phyloP scores from a whole-genome alignment of 106 monocot genomes.

The Dioscorea zingiberensis region DNA sequence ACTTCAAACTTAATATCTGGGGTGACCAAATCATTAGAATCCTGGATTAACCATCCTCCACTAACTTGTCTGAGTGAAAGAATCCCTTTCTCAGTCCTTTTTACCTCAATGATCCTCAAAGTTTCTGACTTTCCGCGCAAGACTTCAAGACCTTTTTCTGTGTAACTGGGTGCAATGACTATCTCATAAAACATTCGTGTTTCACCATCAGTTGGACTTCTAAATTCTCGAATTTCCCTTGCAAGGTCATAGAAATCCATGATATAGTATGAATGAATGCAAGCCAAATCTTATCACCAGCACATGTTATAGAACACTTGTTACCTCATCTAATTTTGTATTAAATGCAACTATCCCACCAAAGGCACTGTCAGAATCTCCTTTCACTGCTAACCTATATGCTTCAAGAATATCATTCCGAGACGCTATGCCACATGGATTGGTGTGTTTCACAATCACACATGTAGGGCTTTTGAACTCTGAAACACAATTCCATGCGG shows the following conservation, averaged over 20 bases:
- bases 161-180: conserved; percentile 84
- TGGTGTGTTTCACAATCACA: conserved; percentile 97
- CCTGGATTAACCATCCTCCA: conserved; percentile 92
- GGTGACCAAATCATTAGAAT: conserved; percentile 75
- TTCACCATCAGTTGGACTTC: conserved; percentile 85
- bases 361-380: conserved; percentile 94
- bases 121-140: conserved; percentile 90
- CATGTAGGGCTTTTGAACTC: conserved; percentile 86
- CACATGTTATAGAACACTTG: neutral
- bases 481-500: conserved; percentile 99
- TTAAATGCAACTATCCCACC: conserved; percentile 99
- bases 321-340: conserved; percentile 78
- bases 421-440: conserved; percentile 76
- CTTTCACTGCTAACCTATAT: conserved; percentile 88
- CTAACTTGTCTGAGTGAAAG: conserved; percentile 83
- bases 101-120: conserved; percentile 88
- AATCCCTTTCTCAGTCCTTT: conserved; percentile 68
- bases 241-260: conserved; percentile 66
- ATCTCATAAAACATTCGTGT: conserved; percentile 98
- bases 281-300: neutral
- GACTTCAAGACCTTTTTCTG: conserved; percentile 83
- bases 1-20: conserved; percentile 65
- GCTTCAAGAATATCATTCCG: conserved; percentile 80
- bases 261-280: neutral
- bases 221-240: conserved; percentile 95